phyloP scores from a whole-genome alignment of 2,329 filamentous ascomycete genomes.

The Metarhizium anisopliae region DNA sequence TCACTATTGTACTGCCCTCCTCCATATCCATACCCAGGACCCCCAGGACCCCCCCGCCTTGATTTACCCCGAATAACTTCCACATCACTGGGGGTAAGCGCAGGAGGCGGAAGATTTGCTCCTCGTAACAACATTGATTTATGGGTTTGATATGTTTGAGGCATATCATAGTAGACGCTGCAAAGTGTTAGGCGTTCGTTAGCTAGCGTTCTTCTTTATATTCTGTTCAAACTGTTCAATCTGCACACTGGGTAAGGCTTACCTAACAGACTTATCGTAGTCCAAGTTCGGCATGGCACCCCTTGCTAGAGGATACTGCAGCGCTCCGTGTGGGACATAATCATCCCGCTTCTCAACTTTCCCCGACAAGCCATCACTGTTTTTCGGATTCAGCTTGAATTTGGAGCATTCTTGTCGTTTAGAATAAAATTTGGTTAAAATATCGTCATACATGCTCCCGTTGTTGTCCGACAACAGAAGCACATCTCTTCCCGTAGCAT shows the following conservation, averaged over 20 bases:
- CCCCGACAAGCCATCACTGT: conserved; percentile 72
- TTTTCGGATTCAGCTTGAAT: conserved; percentile 64
- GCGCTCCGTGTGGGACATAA: conserved; percentile 74
- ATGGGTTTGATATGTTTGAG: conserved; percentile 61
- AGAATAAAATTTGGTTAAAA: conserved; percentile 80
- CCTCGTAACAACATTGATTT: conserved; percentile 93
- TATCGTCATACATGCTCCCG: conserved; percentile 69
- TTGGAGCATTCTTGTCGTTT: conserved; percentile 66
- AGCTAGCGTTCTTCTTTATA: neutral
- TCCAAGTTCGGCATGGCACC: conserved; percentile 68
- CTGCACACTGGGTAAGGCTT: conserved; percentile 20
- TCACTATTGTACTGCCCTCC: conserved; percentile 7
- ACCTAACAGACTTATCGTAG: conserved; percentile 80
- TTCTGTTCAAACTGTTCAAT: neutral
- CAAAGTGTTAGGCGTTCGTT: neutral
- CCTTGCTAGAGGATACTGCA: conserved; percentile 69
- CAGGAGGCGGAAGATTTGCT: conserved; percentile 61
- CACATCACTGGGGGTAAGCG: conserved; percentile 67
- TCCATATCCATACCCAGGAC: conserved; percentile 27
- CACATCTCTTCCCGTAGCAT: conserved; percentile 70
- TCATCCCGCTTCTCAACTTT: conserved; percentile 71
- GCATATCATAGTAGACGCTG: conserved; percentile 82
- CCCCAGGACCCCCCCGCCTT: conserved; percentile 21
- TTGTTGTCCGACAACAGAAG: conserved; percentile 79
- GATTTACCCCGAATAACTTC: conserved; percentile 61